A percentile compares a stretch with the other conserved stretches of the same genome.
These are phyloP conservation scores for Herpetospermum pedunculosum DNA, from an alignment of 306 rosid genomes.

Conservation along the genomic window DNA sequence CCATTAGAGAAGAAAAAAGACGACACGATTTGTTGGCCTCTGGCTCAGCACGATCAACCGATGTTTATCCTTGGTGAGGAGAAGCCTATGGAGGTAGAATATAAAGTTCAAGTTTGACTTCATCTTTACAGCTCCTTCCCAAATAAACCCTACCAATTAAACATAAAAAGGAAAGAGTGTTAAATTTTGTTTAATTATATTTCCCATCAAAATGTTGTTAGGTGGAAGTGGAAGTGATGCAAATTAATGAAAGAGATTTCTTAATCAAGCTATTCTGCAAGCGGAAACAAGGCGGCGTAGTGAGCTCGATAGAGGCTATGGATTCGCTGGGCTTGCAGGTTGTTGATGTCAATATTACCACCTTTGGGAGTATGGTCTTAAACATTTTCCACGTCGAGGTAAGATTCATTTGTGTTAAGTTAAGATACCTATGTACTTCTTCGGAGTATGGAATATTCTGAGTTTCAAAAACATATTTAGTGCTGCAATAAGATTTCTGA, in stretches of 20 bases:
- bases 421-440: not conserved
- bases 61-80: conserved; percentile 16
- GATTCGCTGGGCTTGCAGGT: conserved; percentile 57
- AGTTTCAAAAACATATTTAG: not conserved
- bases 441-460: not conserved
- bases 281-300: conserved; percentile 38
- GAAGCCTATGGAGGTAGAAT: conserved; percentile 27
- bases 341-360: conserved; percentile 41
- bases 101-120: not conserved
- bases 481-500: not conserved
- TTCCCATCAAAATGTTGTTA: not conserved
- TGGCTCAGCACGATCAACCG: conserved; percentile 15
- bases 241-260: conserved; percentile 29
- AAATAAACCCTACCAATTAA: not conserved
- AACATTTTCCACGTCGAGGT: conserved; percentile 59
- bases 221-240: conserved; percentile 60
- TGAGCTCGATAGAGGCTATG: conserved; percentile 52
- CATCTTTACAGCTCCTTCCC: not conserved
- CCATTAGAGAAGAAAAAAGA: conserved; percentile 13
- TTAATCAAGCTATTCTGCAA: conserved; percentile 36
- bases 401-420: conserved; percentile 6
- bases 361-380: conserved; percentile 30
- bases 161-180: not conserved
- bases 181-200: not conserved
- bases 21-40: conserved; percentile 11